Evolutionary conservation across 164 flowering plant species (phyloP), one percentile per base, ranked within the genome.

Genomic region (Berberis thunbergii): DNA sequence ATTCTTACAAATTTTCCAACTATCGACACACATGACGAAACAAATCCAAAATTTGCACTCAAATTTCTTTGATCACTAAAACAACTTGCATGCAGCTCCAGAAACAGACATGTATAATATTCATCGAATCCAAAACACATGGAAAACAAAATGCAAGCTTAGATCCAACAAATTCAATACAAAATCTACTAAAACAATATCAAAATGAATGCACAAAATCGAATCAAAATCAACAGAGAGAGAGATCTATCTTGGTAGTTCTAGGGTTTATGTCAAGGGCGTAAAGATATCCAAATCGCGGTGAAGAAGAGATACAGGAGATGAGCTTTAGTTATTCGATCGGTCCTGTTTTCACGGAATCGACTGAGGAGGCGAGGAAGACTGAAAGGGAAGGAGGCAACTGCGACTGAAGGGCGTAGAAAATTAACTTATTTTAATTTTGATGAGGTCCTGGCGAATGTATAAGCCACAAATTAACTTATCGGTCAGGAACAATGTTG

Each of bases 301-400:
- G 2, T 9, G 2, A 53, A 5, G n/a, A 26, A 53, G 56, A 53
- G 56, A 53, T 2, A 53, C 26, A 4, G 4, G 12, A n/a, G 13
- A 9, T n/a, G 4, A 9, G 56, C 5, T 53, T 46, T n/a, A 4
- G 56, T 53, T 53, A n/a, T 53, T 53, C 13, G 13, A 53, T 53
- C n/a, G 56, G 56, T 53, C 56, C 56, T 53, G 13, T 53, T 53
- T 9, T 26, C n/a, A 26, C 56, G 56, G 56, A 53, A 53, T 53
- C 26, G 9, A 5, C 13, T 53, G 9, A 9, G 50, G 50, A 6
- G 50, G 10, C 50, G 10, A 11, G 10, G 26, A 26, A 26, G 26
- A 26, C 26, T 26, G 26, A 26, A 26, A 26, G 26, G 26, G 26
- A 26, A 26, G 26, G 26, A 26, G 26, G 26, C 26, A 26, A 26